A percentile compares a stretch with the other conserved stretches of the same genome.
Conservation (phyloP, 139 green algal genomes). For the Trebouxia sp. region DNA sequence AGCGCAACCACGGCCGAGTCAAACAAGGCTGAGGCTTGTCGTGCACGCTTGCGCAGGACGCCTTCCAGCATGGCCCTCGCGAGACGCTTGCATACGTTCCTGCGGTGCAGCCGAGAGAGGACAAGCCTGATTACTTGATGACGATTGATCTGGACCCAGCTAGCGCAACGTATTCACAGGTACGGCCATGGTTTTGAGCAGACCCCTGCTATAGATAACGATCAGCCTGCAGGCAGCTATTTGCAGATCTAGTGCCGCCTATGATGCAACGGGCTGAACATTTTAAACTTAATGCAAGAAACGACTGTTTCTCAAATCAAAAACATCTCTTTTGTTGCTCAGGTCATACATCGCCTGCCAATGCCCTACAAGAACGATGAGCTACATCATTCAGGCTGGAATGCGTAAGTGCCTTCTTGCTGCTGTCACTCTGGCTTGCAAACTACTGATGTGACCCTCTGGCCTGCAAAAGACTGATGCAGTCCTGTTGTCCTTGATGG, state of each 20-base stretch:
- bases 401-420: background rate
- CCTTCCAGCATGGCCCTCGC: constrained; percentile 40
- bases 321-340: background rate
- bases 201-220: too few species aligned
- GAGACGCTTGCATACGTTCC: constrained; percentile 76
- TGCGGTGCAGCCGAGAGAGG: constrained; percentile 42
- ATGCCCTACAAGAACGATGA: constrained; percentile 76
- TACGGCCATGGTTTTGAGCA: too few species aligned
- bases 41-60: constrained; percentile 61
- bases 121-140: constrained; percentile 72
- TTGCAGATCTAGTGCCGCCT: background rate
- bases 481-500: background rate
- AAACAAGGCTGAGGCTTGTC: too few species aligned
- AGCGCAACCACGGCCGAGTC: too few species aligned
- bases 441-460: background rate
- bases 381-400: constrained; percentile 75
- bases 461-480: background rate
- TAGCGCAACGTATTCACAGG: constrained; percentile 46
- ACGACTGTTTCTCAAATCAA: background rate
- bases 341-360: constrained; percentile 73
- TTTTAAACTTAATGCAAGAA: background rate
- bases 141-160: constrained; percentile 65
- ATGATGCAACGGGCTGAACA: too few species aligned
- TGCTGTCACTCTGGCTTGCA: background rate
- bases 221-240: too few species aligned